Evolutionary conservation across 2,329 filamentous ascomycete genomes (phyloP).

Genomic region (Pestalotiopsis sp.): DNA sequence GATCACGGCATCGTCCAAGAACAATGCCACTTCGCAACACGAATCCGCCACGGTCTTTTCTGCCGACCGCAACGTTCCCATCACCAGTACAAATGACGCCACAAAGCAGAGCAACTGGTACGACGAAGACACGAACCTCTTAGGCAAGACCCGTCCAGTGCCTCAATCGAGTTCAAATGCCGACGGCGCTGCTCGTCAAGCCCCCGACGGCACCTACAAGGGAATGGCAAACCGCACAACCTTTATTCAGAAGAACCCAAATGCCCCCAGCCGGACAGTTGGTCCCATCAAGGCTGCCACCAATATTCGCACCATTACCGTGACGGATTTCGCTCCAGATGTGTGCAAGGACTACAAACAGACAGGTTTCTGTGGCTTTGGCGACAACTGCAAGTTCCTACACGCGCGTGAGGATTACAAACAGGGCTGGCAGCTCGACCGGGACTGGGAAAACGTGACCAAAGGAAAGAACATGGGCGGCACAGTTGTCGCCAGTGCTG

Average conservation of each 20-base stretch:
- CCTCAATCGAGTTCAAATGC: conserved; percentile 24
- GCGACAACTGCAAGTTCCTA: conserved; percentile 81
- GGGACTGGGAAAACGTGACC: conserved; percentile 86
- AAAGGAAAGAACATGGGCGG: conserved; percentile 67
- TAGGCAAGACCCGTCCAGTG: conserved; percentile 56
- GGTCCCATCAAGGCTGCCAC: conserved; percentile 87
- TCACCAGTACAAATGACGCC: conserved; percentile 77
- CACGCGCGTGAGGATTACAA: conserved; percentile 80
- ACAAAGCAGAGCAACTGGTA: conserved; percentile 91
- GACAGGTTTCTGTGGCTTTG: conserved; percentile 71
- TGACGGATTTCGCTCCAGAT: conserved; percentile 89
- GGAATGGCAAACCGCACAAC: conserved; percentile 72
- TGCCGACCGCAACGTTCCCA: conserved; percentile 63
- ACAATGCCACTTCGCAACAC: conserved; percentile 39
- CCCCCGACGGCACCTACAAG: conserved; percentile 75
- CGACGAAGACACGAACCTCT: conserved; percentile 70
- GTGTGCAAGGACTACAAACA: conserved; percentile 95
- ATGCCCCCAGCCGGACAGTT: conserved; percentile 70
- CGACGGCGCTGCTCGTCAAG: conserved; percentile 14
- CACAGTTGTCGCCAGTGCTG: conserved; percentile 63
- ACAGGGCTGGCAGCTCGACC: conserved; percentile 93
- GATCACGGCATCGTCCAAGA: conserved; percentile 66
- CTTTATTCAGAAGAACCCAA: conserved; percentile 81
- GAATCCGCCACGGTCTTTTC: conserved; percentile 57
- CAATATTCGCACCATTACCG: conserved; percentile 87